These are phyloP conservation scores for Auricularia auricula-judae DNA, from an alignment of 768 basidiomycete genomes.

Conservation along the genomic window DNA sequence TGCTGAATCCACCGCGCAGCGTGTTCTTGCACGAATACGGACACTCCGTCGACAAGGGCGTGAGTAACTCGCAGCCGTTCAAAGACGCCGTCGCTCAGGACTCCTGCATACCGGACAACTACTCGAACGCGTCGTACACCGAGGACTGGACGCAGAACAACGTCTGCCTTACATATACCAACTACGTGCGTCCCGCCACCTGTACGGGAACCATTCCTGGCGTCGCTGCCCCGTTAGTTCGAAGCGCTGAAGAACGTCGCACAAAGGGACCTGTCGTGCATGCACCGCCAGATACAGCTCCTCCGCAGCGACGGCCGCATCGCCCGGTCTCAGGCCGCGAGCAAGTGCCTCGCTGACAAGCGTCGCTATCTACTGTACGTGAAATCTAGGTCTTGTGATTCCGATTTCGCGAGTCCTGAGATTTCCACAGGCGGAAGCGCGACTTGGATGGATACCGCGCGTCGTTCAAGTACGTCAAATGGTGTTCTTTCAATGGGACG, in stretches of 20 bases:
- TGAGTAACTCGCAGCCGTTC: neutral
- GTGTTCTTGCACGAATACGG: neutral
- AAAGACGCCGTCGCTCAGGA: neutral
- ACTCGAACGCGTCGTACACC: neutral
- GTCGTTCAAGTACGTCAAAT: no score
- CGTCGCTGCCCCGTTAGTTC: neutral
- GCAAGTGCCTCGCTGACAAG: neutral
- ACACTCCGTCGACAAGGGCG: neutral
- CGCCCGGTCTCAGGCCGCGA: neutral
- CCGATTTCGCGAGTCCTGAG: neutral
- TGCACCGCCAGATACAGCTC: neutral
- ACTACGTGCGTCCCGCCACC: neutral
- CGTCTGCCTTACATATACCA: neutral
- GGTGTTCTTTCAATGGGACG: no score
- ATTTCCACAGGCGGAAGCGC: neutral
- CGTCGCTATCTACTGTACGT: neutral
- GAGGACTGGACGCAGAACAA: slow-evolving; percentile 2
- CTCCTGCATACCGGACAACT: neutral
- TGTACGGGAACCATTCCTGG: neutral
- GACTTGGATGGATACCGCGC: no score
- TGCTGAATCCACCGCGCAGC: neutral
- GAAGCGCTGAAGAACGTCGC: neutral
- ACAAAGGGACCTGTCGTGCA: neutral
- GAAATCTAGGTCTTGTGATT: no score
- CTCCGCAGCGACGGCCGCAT: neutral